These are phyloP conservation scores for Penicillium sp. DNA, from an alignment of 2,329 filamentous ascomycete species.

Conservation along the genomic window DNA sequence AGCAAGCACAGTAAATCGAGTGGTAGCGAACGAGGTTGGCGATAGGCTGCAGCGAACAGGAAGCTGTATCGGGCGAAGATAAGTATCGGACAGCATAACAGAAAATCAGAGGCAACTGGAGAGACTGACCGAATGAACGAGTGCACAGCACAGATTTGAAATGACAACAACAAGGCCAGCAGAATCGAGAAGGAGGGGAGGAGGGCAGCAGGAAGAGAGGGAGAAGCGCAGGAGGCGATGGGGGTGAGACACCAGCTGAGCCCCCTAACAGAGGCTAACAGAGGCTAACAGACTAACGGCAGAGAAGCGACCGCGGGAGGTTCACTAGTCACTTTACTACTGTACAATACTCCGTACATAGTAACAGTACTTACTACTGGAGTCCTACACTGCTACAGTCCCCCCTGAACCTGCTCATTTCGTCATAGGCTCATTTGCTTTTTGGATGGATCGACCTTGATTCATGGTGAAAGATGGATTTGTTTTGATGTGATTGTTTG, in stretches of 20 bases:
- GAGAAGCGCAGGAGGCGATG: background rate
- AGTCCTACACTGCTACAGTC: no score
- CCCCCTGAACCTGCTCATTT: slow-evolving; percentile 3
- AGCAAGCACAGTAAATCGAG: background rate
- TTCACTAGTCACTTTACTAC: background rate
- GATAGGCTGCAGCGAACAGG: slow-evolving; percentile 23
- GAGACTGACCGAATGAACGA: slow-evolving; percentile 22
- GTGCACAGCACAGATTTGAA: slow-evolving; percentile 33
- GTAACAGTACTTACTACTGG: no score
- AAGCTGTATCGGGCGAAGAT: slow-evolving; percentile 16
- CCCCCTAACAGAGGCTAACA: slow-evolving; percentile 8
- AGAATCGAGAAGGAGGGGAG: slow-evolving; percentile 1
- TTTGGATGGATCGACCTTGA: background rate
- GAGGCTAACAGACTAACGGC: background rate
- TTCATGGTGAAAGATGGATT: background rate
- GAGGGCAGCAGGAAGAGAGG: slow-evolving; percentile 13
- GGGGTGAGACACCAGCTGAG: slow-evolving; percentile 2
- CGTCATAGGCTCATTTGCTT: background rate
- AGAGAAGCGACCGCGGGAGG: no score
- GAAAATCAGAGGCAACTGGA: background rate
- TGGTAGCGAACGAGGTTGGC: slow-evolving; percentile 18
- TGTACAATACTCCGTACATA: no score
- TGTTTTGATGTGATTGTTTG: background rate
- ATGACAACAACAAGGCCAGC: slow-evolving; percentile 9
- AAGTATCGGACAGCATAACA: background rate